Conservation (phyloP, 192 early-diverging fungal genomes). For the Coemansia umbellata region DNA sequence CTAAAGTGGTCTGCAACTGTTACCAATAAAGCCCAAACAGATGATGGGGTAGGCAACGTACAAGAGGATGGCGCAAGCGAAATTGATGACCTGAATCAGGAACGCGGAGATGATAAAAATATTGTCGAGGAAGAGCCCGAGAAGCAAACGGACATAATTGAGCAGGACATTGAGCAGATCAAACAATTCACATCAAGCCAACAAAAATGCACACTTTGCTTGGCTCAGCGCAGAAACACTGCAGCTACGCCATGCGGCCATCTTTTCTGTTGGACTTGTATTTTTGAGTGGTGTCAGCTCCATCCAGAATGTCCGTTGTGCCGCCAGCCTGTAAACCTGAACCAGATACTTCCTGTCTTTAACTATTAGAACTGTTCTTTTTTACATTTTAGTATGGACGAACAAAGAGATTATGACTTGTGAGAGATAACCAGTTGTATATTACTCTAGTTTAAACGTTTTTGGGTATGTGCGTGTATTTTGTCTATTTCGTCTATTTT, state of each 20-base stretch:
- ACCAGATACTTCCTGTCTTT: constrained; percentile 70
- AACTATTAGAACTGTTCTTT: constrained; percentile 54
- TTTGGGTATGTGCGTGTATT: no score
- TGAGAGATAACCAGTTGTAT: no score
- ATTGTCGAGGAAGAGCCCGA: not conserved
- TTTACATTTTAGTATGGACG: no score
- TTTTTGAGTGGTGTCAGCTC: constrained; percentile 86
- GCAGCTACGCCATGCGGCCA: constrained; percentile 92
- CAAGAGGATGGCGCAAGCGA: not conserved
- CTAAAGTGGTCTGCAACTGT: no score
- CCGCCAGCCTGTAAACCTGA: constrained; percentile 70
- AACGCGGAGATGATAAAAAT: constrained; percentile 10
- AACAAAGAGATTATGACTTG: no score
- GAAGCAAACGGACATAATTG: not conserved
- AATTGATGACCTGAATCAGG: constrained; percentile 13
- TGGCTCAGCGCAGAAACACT: constrained; percentile 67
- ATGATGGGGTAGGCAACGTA: no score
- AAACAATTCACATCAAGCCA: constrained; percentile 41
- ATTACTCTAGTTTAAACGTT: no score
- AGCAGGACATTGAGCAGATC: constrained; percentile 10
- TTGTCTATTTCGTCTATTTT: no score
- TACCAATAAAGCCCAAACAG: no score
- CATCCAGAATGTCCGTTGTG: constrained; percentile 95
- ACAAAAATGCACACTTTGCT: constrained; percentile 84
- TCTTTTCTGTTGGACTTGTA: constrained; percentile 94